These are phyloP conservation scores for Camelina laxa DNA, from an alignment of 345 rosid genomes.

Conservation along the genomic window DNA sequence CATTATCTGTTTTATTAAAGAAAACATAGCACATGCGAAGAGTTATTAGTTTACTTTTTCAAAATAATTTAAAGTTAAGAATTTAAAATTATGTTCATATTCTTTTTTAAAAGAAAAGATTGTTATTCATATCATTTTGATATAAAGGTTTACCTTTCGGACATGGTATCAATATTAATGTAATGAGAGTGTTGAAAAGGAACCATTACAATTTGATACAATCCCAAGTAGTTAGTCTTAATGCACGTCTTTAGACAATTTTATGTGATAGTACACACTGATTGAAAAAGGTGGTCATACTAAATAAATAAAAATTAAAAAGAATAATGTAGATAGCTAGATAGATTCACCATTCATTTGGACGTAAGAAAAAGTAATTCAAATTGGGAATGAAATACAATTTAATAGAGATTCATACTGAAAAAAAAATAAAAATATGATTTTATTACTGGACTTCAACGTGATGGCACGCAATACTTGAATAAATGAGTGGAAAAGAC, in stretches of 20 bases:
- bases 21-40: not conserved
- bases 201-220: not conserved
- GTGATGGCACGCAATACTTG: slow-evolving; percentile 29
- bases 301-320: not conserved
- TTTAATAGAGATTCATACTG: not conserved
- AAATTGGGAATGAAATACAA: not conserved
- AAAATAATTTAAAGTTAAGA: not conserved
- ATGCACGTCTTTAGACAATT: not conserved
- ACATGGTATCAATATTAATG: not conserved
- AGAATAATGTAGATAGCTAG: not conserved
- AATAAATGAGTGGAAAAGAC: not conserved
- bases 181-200: not conserved
- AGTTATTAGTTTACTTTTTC: not conserved
- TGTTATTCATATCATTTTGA: not conserved
- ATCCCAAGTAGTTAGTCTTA: not conserved
- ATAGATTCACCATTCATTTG: not conserved
- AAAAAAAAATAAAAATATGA: not conserved
- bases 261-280: not conserved
- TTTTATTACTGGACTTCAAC: slow-evolving; percentile 20
- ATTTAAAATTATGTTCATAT: not conserved
- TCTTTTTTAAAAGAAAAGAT: not conserved
- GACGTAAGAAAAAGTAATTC: not conserved
- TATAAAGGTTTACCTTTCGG: not conserved
- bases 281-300: not conserved
- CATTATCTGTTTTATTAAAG: not conserved